Conservation (phyloP, 2,329 filamentous ascomycete genomes). For the Curvularia sp. region DNA sequence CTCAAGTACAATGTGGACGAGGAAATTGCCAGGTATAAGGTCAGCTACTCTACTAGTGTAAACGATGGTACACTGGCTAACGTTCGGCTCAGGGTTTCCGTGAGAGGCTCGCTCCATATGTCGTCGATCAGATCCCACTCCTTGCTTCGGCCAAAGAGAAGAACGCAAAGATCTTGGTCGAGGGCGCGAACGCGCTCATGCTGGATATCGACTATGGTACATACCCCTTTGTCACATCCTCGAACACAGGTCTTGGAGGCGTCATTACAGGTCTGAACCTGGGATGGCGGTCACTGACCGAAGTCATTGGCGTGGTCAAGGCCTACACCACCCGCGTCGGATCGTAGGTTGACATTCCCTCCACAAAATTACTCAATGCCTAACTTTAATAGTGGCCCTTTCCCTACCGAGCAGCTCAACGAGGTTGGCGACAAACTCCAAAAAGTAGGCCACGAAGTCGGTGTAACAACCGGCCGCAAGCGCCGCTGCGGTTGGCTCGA, state of each 20-base stretch:
- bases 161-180: slow-evolving; percentile 68
- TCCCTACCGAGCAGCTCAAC: slow-evolving; percentile 71
- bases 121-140: slow-evolving; percentile 71
- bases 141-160: slow-evolving; percentile 67
- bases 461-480: slow-evolving; percentile 65
- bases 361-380: not conserved
- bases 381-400: slow-evolving; percentile 62
- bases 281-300: slow-evolving; percentile 66
- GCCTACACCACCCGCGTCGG: slow-evolving; percentile 70
- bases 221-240: slow-evolving; percentile 68
- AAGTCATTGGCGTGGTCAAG: slow-evolving; percentile 71
- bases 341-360: slow-evolving; percentile 34
- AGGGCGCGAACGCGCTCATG: slow-evolving; percentile 74
- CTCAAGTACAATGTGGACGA: slow-evolving; percentile 72
- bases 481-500: slow-evolving; percentile 71
- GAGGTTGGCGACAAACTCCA: slow-evolving; percentile 64
- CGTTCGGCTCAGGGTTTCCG: slow-evolving; percentile 56
- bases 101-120: slow-evolving; percentile 63
- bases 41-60: slow-evolving; percentile 29
- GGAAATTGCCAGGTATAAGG: slow-evolving; percentile 69
- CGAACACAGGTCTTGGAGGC: slow-evolving; percentile 66
- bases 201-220: slow-evolving; percentile 66
- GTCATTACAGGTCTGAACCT: slow-evolving; percentile 69
- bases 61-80: slow-evolving; percentile 1
- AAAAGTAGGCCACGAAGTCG: slow-evolving; percentile 62